phyloP scores from a whole-genome alignment of 768 basidiomycete species.

The Cantharellus cinnabarinus region DNA sequence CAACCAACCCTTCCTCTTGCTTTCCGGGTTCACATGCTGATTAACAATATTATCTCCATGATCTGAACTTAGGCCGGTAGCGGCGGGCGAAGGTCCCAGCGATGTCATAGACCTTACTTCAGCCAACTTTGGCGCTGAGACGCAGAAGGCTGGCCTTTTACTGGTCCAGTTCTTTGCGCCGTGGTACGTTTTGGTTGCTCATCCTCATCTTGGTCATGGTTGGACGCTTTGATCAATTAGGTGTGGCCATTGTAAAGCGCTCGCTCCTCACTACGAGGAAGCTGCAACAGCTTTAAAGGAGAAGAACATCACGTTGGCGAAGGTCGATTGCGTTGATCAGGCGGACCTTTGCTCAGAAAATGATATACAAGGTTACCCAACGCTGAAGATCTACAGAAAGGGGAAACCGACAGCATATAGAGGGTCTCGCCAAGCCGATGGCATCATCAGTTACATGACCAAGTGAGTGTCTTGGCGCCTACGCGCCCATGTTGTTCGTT shows the following conservation, averaged over 20 bases:
- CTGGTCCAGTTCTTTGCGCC: conserved; percentile 93
- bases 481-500: background rate
- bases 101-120: conserved; percentile 69
- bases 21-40: too few species aligned
- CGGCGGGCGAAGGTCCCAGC: conserved; percentile 20
- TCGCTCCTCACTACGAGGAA: conserved; percentile 84
- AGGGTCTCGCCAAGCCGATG: conserved; percentile 85
- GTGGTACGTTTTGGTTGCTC: conserved; percentile 25
- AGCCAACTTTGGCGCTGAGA: conserved; percentile 42
- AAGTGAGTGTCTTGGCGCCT: conserved; percentile 36
- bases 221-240: too few species aligned
- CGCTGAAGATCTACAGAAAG: conserved; percentile 78
- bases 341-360: conserved; percentile 76
- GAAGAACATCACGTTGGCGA: conserved; percentile 75
- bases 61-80: conserved; percentile 5
- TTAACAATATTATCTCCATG: too few species aligned
- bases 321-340: conserved; percentile 93
- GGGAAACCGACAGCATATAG: conserved; percentile 62
- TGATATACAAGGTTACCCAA: conserved; percentile 90
- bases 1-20: too few species aligned
- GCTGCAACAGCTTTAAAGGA: conserved; percentile 87
- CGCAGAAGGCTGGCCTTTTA: conserved; percentile 48
- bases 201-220: too few species aligned
- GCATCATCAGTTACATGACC: conserved; percentile 89
- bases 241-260: conserved; percentile 82